These are phyloP conservation scores for Suillus alpinus DNA, from an alignment of 768 basidiomycete species.

Conservation along the genomic window DNA sequence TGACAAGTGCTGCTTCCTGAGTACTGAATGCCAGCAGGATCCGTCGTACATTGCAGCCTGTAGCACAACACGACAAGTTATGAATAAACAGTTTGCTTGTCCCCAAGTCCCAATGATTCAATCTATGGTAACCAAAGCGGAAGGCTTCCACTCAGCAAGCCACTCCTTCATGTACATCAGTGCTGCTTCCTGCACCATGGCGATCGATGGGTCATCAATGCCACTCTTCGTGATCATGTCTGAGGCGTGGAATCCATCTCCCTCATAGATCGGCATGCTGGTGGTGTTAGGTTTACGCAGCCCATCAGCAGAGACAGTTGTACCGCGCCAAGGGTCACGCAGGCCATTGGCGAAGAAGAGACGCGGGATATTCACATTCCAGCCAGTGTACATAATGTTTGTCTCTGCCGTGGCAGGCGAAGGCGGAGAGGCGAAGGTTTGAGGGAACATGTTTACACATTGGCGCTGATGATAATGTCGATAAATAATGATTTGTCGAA, in stretches of 20 bases:
- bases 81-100: too few relatives aligned
- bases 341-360: slow-evolving; percentile 70
- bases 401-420: slow-evolving; percentile 41
- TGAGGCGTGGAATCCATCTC: slow-evolving; percentile 68
- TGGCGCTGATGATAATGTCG: slow-evolving; percentile 44
- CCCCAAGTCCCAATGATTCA: too few relatives aligned
- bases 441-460: slow-evolving; percentile 67
- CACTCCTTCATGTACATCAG: slow-evolving; percentile 54
- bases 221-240: slow-evolving; percentile 47
- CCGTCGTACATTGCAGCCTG: too few relatives aligned
- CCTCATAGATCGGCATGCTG: slow-evolving; percentile 52
- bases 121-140: too few relatives aligned
- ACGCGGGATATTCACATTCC: slow-evolving; percentile 54
- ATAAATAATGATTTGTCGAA: neutral
- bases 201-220: slow-evolving; percentile 47
- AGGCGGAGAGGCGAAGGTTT: slow-evolving; percentile 49
- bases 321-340: slow-evolving; percentile 74
- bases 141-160: slow-evolving; percentile 40
- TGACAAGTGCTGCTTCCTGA: too few relatives aligned
- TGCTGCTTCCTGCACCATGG: slow-evolving; percentile 50
- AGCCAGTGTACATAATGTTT: slow-evolving; percentile 55
- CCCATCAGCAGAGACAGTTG: slow-evolving; percentile 60
- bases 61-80: too few relatives aligned
- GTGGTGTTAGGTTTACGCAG: slow-evolving; percentile 45
- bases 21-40: too few relatives aligned